phyloP scores from a whole-genome alignment of 305 asterid genomes.

The Andrographis paniculata region DNA sequence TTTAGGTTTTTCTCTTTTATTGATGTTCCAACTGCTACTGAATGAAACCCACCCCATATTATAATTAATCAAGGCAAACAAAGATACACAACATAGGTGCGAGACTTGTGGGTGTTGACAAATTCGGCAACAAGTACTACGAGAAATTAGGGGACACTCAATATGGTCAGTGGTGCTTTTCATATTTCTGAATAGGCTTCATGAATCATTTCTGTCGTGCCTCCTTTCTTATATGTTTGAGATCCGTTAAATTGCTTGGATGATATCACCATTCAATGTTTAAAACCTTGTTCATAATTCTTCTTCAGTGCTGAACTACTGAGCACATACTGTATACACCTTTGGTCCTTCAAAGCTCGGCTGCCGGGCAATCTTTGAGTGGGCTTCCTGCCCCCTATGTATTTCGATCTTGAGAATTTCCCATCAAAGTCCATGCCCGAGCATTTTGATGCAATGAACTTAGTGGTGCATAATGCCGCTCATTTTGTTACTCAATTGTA shows the following conservation, averaged over 20 bases:
- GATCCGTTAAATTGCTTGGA: not conserved
- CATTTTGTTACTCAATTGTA: constrained; percentile 19
- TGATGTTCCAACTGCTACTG: too few relatives aligned
- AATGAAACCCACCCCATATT: too few relatives aligned
- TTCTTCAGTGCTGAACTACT: not conserved
- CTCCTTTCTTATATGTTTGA: not conserved
- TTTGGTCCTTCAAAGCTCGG: not conserved
- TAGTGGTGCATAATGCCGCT: not conserved
- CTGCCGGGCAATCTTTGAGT: too few relatives aligned
- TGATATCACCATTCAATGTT: too few relatives aligned
- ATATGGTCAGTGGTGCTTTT: constrained; percentile 52
- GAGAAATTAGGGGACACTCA: constrained; percentile 81
- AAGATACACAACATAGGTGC: constrained; percentile 96
- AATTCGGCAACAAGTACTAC: constrained; percentile 91
- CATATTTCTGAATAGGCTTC: constrained; percentile 6
- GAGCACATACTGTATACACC: constrained; percentile 4
- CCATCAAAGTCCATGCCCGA: too few relatives aligned
- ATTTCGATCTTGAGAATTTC: not conserved
- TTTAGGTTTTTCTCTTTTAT: too few relatives aligned
- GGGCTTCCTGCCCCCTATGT: not conserved
- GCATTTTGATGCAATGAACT: not conserved
- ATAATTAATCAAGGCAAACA: constrained; percentile 51
- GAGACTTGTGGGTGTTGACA: constrained; percentile 75
- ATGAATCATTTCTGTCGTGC: not conserved
- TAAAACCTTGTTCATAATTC: not conserved